Conservation (phyloP, 352 stramenopile genomes). For the Phytopythium vexans region DNA sequence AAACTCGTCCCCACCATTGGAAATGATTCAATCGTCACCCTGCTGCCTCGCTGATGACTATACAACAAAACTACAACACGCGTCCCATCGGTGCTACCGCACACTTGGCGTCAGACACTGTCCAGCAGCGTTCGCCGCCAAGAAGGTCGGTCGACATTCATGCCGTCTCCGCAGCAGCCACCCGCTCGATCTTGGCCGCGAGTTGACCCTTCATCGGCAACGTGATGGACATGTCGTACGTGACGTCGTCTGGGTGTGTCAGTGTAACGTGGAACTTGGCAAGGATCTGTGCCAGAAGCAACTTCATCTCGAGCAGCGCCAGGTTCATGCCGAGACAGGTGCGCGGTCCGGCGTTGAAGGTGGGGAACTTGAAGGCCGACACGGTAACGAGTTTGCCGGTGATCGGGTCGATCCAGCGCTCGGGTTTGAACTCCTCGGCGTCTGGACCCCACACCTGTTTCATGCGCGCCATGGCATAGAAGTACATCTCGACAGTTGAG, state of each 20-base stretch:
- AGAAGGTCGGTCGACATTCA: too few species aligned
- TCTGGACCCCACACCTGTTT: slow-evolving; percentile 54
- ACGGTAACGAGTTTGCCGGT: slow-evolving; percentile 29
- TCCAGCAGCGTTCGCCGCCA: too few species aligned
- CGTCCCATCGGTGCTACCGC: too few species aligned
- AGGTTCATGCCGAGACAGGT: slow-evolving; percentile 68
- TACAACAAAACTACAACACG: too few species aligned
- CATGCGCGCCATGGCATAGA: slow-evolving; percentile 57
- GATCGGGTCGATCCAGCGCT: slow-evolving; percentile 52
- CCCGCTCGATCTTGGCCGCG: too few species aligned
- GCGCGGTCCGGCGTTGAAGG: slow-evolving; percentile 69
- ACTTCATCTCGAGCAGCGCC: slow-evolving; percentile 81
- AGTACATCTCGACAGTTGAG: slow-evolving; percentile 25
- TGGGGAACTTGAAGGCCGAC: slow-evolving; percentile 57
- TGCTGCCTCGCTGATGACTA: too few species aligned
- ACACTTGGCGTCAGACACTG: too few species aligned
- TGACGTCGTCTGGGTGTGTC: slow-evolving; percentile 23
- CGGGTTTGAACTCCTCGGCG: slow-evolving; percentile 49
- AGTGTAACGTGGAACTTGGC: slow-evolving; percentile 56
- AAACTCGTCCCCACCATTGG: too few species aligned
- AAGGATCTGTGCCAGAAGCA: slow-evolving; percentile 52
- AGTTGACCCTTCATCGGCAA: slow-evolving; percentile 4
- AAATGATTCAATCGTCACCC: too few species aligned
- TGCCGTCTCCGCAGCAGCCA: too few species aligned
- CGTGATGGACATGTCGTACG: slow-evolving; percentile 47